A percentile compares a stretch with the other conserved stretches of the same genome.
phyloP scores from a whole-genome alignment of 176 grass and related monocot genomes.

The Aegilops umbellulata region DNA sequence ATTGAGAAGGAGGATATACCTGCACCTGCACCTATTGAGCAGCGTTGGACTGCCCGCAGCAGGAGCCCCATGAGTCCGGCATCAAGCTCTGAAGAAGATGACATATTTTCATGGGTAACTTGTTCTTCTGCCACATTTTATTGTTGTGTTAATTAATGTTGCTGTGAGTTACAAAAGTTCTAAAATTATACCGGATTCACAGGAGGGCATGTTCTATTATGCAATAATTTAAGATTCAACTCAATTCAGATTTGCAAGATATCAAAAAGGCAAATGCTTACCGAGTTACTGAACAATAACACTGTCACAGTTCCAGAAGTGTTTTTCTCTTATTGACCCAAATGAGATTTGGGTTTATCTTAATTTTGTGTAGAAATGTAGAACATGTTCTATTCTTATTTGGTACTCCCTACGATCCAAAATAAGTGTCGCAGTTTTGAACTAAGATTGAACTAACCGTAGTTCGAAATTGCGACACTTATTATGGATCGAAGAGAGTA shows the following conservation, averaged over 20 bases:
- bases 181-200: not conserved
- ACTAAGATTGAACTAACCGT: no score
- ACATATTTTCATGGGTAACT: slow-evolving; percentile 93
- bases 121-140: slow-evolving; percentile 16
- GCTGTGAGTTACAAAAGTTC: not conserved
- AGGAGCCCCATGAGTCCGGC: slow-evolving; percentile 79
- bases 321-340: not conserved
- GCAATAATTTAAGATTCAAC: not conserved
- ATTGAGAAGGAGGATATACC: slow-evolving; percentile 79
- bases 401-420: not conserved
- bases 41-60: slow-evolving; percentile 78
- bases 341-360: not conserved
- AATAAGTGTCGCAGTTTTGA: no score
- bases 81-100: slow-evolving; percentile 69
- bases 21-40: slow-evolving; percentile 88
- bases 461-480: no score
- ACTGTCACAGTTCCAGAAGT: not conserved
- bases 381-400: not conserved
- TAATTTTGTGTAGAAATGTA: not conserved
- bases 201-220: not conserved
- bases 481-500: no score
- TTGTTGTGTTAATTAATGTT: slow-evolving; percentile 11
- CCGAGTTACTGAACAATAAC: not conserved
- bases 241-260: not conserved
- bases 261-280: not conserved